Conservation (phyloP, 805 yeast species). For the Candida wancherniae region DNA sequence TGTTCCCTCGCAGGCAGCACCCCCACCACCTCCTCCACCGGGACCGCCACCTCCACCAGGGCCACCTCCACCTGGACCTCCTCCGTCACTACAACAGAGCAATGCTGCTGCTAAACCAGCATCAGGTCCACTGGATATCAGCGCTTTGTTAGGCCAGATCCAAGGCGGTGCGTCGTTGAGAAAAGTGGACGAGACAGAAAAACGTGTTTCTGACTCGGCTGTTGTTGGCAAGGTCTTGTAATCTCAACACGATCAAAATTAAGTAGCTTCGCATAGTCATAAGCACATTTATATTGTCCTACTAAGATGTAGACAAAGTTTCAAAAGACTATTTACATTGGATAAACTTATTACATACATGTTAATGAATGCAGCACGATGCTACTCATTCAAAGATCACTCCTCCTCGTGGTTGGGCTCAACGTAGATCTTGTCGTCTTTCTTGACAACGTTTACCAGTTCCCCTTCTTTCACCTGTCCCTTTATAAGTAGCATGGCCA, state of each 20-base stretch:
- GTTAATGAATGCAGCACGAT: too few relatives aligned
- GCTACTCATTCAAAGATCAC: too few relatives aligned
- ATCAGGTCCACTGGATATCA: constrained; percentile 31
- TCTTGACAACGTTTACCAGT: constrained; percentile 24
- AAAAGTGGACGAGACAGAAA: constrained; percentile 46
- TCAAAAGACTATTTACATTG: too few relatives aligned
- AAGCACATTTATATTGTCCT: too few relatives aligned
- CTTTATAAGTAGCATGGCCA: constrained; percentile 73
- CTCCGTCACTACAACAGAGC: constrained; percentile 20
- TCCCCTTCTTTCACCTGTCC: constrained; percentile 58
- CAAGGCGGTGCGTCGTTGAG: constrained; percentile 47
- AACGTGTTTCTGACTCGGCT: constrained; percentile 43
- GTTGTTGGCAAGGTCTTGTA: constrained; percentile 47
- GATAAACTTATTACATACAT: too few relatives aligned
- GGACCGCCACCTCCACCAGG: constrained; percentile 11
- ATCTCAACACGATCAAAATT: too few relatives aligned
- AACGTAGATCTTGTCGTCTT: constrained; percentile 23
- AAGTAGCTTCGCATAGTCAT: too few relatives aligned
- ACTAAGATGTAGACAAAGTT: too few relatives aligned
- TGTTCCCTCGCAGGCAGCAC: constrained; percentile 3
- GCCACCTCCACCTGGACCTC: constrained; percentile 12
- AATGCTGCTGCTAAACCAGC: constrained; percentile 25
- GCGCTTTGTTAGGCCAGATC: constrained; percentile 55
- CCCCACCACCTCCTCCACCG: constrained; percentile 11
- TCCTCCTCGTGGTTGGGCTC: constrained; percentile 31